phyloP scores from a whole-genome alignment of 1,284 basidiomycete species.

The Malassezia equina region DNA sequence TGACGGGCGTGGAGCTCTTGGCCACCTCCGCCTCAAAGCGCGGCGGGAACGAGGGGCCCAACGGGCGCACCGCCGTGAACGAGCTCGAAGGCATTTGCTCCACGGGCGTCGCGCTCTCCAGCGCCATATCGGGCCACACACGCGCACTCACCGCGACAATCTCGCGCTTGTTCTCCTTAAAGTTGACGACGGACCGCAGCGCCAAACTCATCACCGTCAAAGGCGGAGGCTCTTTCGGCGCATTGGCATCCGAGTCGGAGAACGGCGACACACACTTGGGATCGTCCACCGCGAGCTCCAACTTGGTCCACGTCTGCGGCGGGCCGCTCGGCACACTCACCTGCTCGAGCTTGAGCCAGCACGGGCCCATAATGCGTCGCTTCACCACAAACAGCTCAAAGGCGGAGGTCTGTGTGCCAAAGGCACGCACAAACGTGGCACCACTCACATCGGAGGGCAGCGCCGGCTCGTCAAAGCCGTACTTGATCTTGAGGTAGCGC shows the following conservation, averaged over 20 bases:
- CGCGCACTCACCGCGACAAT: conserved; percentile 74
- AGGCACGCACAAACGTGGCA: conserved; percentile 72
- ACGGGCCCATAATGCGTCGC: conserved; percentile 95
- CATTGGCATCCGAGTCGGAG: conserved; percentile 60
- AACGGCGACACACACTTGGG: conserved; percentile 83
- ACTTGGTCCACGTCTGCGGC: conserved; percentile 53
- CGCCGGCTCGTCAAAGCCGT: conserved; percentile 46
- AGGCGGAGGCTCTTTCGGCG: conserved; percentile 74
- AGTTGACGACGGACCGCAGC: conserved; percentile 83
- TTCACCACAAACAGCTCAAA: conserved; percentile 94
- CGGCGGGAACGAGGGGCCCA: conserved; percentile 72
- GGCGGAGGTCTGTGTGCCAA: conserved; percentile 83
- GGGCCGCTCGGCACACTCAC: conserved; percentile 57
- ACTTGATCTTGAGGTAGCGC: conserved; percentile 68
- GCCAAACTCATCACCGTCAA: conserved; percentile 83
- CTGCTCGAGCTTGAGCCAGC: conserved; percentile 75
- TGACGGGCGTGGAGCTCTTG: conserved; percentile 58
- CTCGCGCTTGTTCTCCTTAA: conserved; percentile 84
- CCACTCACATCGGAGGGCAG: conserved; percentile 62
- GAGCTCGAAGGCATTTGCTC: conserved; percentile 64
- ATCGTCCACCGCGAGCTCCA: conserved; percentile 73
- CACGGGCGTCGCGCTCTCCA: conserved; percentile 42
- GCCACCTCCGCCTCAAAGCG: conserved; percentile 59
- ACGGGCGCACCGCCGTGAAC: conserved; percentile 80
- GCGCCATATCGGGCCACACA: conserved; percentile 62